Evolutionary conservation across 805 yeast genomes (phyloP).

Genomic region (Scheffersomyces amazonensis): DNA sequence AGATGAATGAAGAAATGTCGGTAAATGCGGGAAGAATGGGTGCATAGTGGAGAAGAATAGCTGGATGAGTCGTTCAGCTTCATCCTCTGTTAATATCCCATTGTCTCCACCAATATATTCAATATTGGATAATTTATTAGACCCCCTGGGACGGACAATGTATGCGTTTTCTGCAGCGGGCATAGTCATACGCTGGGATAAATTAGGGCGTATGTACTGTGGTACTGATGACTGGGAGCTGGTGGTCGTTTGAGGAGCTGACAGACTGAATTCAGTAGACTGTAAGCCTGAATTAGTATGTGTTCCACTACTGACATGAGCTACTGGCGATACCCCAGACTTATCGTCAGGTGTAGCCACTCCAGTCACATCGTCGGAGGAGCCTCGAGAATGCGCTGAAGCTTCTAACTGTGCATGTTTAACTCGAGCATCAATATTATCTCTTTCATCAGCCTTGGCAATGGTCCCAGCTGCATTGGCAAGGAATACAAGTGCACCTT

Average conservation of each 20-base stretch:
- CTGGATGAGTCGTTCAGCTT: conserved; percentile 55
- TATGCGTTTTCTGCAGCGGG: conserved; percentile 43
- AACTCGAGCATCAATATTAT: conserved; percentile 51
- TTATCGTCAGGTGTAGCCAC: background rate
- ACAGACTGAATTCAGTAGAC: background rate
- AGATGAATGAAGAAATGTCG: conserved; percentile 66
- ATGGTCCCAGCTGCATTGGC: conserved; percentile 80
- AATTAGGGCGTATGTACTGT: conserved; percentile 15
- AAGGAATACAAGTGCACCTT: conserved; percentile 65
- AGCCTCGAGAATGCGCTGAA: background rate
- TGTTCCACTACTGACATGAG: background rate
- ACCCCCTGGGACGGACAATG: conserved; percentile 45
- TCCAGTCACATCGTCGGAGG: background rate
- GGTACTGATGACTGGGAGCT: conserved; percentile 13
- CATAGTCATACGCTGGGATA: conserved; percentile 28
- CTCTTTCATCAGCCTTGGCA: conserved; percentile 66
- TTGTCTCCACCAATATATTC: conserved; percentile 60
- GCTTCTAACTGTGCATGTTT: conserved; percentile 47
- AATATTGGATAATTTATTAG: conserved; percentile 50
- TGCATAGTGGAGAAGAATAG: conserved; percentile 76
- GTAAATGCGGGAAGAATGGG: conserved; percentile 88
- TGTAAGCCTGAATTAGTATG: background rate
- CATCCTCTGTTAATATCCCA: conserved; percentile 58
- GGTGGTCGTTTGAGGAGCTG: conserved; percentile 1
- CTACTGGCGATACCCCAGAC: background rate